Evolutionary conservation across 495 filamentous ascomycete genomes (phyloP).

Genomic region (Stereocaulon alpinum): DNA sequence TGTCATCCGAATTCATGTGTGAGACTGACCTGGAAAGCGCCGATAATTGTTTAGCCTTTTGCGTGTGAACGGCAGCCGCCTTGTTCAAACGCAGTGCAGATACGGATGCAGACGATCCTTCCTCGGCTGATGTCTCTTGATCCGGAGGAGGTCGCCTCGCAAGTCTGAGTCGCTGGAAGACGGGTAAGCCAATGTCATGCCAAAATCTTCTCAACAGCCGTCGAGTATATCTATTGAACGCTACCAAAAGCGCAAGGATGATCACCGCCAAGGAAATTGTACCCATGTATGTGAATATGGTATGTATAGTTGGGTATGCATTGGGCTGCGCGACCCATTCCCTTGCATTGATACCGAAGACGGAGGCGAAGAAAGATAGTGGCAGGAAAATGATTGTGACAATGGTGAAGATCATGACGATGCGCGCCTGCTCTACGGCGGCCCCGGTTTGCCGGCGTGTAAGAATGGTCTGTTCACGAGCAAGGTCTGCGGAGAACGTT

Average conservation of each 20-base stretch:
- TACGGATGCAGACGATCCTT: background rate
- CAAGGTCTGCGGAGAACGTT: conserved; percentile 26
- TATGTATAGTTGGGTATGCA: conserved; percentile 15
- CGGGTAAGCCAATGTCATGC: conserved; percentile 18
- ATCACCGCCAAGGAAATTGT: conserved; percentile 32
- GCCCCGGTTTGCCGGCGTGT: conserved; percentile 42
- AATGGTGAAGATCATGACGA: conserved; percentile 59
- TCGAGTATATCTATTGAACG: conserved; percentile 34
- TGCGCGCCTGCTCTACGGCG: conserved; percentile 49
- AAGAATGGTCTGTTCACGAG: conserved; percentile 30
- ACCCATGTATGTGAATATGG: conserved; percentile 34
- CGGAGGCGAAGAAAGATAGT: conserved; percentile 53
- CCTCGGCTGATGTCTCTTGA: background rate
- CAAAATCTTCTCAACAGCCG: conserved; percentile 24
- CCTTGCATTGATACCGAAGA: conserved; percentile 51
- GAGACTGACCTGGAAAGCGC: conserved; percentile 11
- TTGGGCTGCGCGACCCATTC: conserved; percentile 45
- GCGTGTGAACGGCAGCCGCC: background rate
- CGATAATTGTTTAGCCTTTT: background rate
- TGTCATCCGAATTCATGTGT: conserved; percentile 4
- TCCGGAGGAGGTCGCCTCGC: background rate
- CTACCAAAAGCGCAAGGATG: conserved; percentile 31
- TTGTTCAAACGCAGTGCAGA: conserved; percentile 3
- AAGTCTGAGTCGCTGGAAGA: background rate
- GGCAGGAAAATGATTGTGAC: conserved; percentile 60